Base-by-base conservation (phyloP, 2,329 filamentous ascomycete species). In the Blastomyces silverae region DNA sequence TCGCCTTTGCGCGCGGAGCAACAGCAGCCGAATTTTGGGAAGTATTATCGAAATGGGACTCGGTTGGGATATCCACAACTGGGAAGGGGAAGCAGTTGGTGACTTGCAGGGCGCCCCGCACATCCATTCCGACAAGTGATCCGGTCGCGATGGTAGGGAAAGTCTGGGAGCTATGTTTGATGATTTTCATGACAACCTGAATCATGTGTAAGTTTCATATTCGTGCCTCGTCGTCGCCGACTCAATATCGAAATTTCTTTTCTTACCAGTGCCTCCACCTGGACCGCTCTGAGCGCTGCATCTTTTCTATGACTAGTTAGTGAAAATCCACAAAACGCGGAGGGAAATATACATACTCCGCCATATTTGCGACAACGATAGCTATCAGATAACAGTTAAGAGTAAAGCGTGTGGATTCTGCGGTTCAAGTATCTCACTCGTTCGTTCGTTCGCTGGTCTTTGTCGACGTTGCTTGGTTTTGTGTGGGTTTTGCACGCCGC, bases 1-100 rank as follows among this genome's bases (percentile, higher is more conserved):
- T 97, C 73, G 89, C 85, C 83, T 97, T 97, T 70, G 92, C 89
- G 71, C 94, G 89, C 69, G 94, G 94, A 58, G 94, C 94, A 17
- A 91, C 90, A 39, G 92, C 90, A 25, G 94, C 92, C 57, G 90
- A 81, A 73, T 88, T 87, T 62, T 89, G 89, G 64, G 89, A 83
- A 66, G 84, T 79, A 68, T 80, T 80, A 71, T 83, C 90, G 79
- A 91, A 88, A 81, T 92, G 89, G 65, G 82, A 83, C 72, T 91
- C 89, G 73, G 85, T 79, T 68, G 84, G 84, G 71, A 87, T 80
- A 70, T 96, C 92, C 77, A 90, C 82, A 64, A 90, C 87, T 64
- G 94, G 94, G 83, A 97, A 97, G 53, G 92, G 89, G 81, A 97
- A 99, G 70, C 87, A 86, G 83, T 97, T 97, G 72, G 94, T 97